Percentiles rank a stretch among this genome's conserved stretches.
Conservation (phyloP, 306 rosid species). For the Nissolia schottii region DNA sequence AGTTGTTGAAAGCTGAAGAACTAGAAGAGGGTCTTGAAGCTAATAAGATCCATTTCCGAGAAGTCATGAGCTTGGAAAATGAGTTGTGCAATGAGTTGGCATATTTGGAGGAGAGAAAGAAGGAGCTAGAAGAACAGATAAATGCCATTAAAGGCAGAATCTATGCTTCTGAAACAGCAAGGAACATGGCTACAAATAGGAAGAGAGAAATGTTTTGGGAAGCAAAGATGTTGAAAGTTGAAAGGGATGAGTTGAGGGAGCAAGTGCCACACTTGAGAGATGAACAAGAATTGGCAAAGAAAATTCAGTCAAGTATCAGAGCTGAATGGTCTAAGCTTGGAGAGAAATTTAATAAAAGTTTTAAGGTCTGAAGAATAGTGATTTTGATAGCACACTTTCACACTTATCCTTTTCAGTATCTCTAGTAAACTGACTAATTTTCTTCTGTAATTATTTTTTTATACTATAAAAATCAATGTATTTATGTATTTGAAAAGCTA, state of each 20-base stretch:
- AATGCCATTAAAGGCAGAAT: constrained; percentile 16
- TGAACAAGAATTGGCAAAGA: constrained; percentile 17
- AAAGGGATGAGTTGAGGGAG: constrained; percentile 26
- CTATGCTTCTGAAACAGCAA: background rate
- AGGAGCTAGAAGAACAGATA: constrained; percentile 22
- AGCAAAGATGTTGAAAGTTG: constrained; percentile 15
- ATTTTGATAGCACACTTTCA: background rate
- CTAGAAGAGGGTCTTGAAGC: constrained; percentile 22
- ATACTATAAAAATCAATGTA: too few relatives aligned
- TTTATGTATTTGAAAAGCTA: too few relatives aligned
- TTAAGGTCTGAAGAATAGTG: background rate
- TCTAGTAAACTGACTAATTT: too few relatives aligned
- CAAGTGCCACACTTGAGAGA: constrained; percentile 1
- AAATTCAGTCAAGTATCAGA: constrained; percentile 10
- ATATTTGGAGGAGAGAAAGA: constrained; percentile 25
- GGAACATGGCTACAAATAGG: background rate
- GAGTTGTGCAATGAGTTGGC: constrained; percentile 21
- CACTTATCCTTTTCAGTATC: too few relatives aligned
- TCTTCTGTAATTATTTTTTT: too few relatives aligned
- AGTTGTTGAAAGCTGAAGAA: constrained; percentile 11
- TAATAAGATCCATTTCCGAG: constrained; percentile 15
- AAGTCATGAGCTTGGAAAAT: constrained; percentile 4
- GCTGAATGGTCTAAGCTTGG: constrained; percentile 25
- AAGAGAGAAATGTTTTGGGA: constrained; percentile 20
- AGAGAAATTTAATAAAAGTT: constrained; percentile 4